Evolutionary conservation across 2,329 filamentous ascomycete genomes (phyloP).

Genomic region (Colletotrichum salicis): DNA sequence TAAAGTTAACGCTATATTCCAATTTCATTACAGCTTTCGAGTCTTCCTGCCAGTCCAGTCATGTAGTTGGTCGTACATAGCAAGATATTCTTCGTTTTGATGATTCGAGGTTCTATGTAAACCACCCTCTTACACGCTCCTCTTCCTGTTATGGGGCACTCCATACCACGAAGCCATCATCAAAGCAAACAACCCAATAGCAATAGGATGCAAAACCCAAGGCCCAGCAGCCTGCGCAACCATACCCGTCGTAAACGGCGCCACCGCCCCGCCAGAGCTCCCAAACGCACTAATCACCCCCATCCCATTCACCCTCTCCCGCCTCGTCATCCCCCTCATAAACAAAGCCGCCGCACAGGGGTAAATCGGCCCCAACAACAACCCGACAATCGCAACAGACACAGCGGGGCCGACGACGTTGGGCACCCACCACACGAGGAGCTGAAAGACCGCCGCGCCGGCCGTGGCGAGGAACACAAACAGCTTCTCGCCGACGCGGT

Average conservation of each 20-base stretch:
- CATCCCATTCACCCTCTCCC: constrained; percentile 71
- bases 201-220: constrained; percentile 74
- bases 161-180: constrained; percentile 75
- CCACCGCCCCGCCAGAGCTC: constrained; percentile 74
- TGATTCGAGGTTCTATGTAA: not conserved
- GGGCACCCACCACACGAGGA: constrained; percentile 83
- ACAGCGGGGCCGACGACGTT: constrained; percentile 79
- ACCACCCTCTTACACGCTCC: constrained; percentile 60
- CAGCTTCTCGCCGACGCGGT: constrained; percentile 74
- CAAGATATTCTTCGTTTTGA: not conserved
- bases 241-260: constrained; percentile 73
- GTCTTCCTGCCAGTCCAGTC: not conserved
- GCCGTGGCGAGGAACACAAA: constrained; percentile 73
- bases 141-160: constrained; percentile 68
- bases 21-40: no score
- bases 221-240: constrained; percentile 71
- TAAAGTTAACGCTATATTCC: no score
- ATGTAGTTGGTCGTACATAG: not conserved
- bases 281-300: constrained; percentile 77
- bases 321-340: constrained; percentile 66
- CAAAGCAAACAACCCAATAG: constrained; percentile 70
- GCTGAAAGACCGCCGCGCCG: constrained; percentile 73
- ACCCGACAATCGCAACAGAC: constrained; percentile 74
- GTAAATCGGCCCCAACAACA: constrained; percentile 83
- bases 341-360: constrained; percentile 77